phyloP scores from a whole-genome alignment of 768 basidiomycete species.

The Rhizopogon sp. region DNA sequence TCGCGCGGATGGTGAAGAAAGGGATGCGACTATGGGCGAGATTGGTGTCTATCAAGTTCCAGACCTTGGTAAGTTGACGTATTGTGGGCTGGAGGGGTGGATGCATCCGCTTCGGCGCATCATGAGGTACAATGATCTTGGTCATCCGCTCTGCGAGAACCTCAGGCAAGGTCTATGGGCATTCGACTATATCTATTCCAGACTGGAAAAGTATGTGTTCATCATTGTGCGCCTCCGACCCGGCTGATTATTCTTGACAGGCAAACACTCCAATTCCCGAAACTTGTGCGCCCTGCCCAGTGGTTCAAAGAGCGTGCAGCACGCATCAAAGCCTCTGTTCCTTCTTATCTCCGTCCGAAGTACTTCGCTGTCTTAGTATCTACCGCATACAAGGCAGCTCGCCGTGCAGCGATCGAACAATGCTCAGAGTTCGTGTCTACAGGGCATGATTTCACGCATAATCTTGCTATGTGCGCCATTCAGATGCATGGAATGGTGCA shows the following conservation, averaged over 20 bases:
- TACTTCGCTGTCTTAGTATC: slow-evolving; percentile 92
- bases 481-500: slow-evolving; percentile 91
- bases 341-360: slow-evolving; percentile 90
- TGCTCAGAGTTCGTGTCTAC: slow-evolving; percentile 80
- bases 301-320: slow-evolving; percentile 93
- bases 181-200: slow-evolving; percentile 74
- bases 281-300: slow-evolving; percentile 60
- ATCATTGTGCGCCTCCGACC: slow-evolving; percentile 5
- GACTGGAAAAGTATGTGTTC: slow-evolving; percentile 62
- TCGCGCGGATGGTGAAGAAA: slow-evolving; percentile 87
- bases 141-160: slow-evolving; percentile 86
- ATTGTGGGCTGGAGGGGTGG: slow-evolving; percentile 97
- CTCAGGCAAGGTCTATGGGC: slow-evolving; percentile 89
- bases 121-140: slow-evolving; percentile 88
- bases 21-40: slow-evolving; percentile 77
- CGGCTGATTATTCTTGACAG: slow-evolving; percentile 29
- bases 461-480: slow-evolving; percentile 77
- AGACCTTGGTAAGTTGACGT: slow-evolving; percentile 66
- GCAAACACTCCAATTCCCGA: slow-evolving; percentile 58
- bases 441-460: slow-evolving; percentile 87
- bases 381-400: slow-evolving; percentile 89
- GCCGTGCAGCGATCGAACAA: slow-evolving; percentile 78
- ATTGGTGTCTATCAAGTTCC: slow-evolving; percentile 85
- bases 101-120: slow-evolving; percentile 84
- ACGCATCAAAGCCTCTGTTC: slow-evolving; percentile 63